phyloP scores from a whole-genome alignment of 2,329 filamentous ascomycete genomes.

The Calonectria henricotiae region DNA sequence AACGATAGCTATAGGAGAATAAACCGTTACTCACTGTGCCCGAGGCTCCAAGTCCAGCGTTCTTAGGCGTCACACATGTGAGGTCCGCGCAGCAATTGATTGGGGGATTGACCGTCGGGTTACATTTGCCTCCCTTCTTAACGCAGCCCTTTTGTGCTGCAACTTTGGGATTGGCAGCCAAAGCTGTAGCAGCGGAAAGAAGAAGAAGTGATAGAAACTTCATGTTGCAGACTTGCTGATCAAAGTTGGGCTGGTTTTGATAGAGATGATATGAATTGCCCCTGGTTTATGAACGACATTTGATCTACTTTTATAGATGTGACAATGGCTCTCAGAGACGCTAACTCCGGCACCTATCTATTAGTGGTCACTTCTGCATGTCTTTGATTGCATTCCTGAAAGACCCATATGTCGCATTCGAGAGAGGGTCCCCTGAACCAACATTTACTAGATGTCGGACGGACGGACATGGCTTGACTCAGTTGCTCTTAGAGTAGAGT shows the following conservation, averaged over 20 bases:
- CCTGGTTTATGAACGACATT: not conserved
- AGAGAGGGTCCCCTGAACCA: not conserved
- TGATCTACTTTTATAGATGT: not conserved
- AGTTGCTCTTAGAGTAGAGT: not conserved
- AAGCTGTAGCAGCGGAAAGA: not conserved
- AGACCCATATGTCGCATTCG: not conserved
- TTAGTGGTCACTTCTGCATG: not conserved
- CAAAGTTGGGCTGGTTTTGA: not conserved
- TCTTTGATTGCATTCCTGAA: not conserved
- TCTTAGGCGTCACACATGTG: not conserved
- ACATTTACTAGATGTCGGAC: not conserved
- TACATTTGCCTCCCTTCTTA: not conserved
- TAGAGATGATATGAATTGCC: not conserved
- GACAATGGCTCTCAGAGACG: not conserved
- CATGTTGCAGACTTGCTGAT: not conserved
- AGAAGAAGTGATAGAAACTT: not conserved
- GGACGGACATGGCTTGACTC: not conserved
- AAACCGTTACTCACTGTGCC: not conserved
- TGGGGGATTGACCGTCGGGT: not conserved
- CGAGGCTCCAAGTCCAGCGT: slow-evolving; percentile 1
- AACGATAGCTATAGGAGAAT: not conserved
- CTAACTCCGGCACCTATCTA: not conserved
- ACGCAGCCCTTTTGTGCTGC: not conserved
- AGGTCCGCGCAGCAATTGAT: slow-evolving; percentile 2
- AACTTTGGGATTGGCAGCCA: slow-evolving; percentile 4